Evolutionary conservation across 176 grass and related monocot species (phyloP).

Genomic region (Zoysia pacifica): DNA sequence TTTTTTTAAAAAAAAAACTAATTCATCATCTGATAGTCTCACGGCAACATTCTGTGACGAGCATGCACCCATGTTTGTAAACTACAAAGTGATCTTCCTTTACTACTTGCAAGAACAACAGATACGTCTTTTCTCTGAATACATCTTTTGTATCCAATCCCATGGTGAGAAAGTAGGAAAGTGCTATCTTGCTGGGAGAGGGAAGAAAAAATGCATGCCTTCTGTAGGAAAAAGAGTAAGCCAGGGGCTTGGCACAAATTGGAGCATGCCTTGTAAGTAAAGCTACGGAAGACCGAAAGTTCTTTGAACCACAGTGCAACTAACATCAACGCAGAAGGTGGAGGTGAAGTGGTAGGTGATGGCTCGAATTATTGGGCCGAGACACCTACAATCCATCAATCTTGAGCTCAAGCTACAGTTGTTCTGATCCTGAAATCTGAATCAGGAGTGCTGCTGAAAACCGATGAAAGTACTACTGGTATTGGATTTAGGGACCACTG

Average conservation of each 20-base stretch:
- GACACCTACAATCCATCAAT: too few species aligned
- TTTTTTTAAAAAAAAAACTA: neutral
- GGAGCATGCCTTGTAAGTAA: constrained; percentile 41
- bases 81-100: neutral
- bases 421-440: neutral
- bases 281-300: constrained; percentile 34
- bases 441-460: too few species aligned
- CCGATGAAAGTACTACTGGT: too few species aligned
- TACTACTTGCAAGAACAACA: neutral
- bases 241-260: constrained; percentile 1
- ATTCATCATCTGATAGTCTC: neutral
- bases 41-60: neutral
- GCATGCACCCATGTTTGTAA: neutral
- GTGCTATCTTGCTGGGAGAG: constrained; percentile 14
- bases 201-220: neutral
- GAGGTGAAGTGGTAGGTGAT: neutral
- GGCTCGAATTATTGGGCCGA: too few species aligned
- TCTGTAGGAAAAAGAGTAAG: constrained; percentile 22
- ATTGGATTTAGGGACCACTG: too few species aligned
- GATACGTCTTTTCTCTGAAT: neutral
- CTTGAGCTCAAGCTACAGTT: too few species aligned
- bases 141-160: neutral
- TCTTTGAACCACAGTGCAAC: neutral
- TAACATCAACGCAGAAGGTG: neutral
- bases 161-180: neutral